Evolutionary conservation across 192 early-diverging fungal genomes (phyloP).

Genomic region (Thamnidium elegans): DNA sequence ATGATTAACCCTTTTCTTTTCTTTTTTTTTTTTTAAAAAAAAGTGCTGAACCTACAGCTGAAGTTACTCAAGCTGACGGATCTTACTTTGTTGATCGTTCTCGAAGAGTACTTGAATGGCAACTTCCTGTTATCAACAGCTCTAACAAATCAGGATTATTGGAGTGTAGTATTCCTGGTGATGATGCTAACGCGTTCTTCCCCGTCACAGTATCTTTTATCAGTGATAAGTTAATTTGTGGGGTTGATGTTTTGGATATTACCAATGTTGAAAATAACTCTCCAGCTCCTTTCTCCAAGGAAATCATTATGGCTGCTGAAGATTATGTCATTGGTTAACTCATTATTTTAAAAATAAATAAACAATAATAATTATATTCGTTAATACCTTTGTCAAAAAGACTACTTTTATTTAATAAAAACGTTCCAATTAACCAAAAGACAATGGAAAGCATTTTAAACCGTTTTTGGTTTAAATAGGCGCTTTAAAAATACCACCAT

Average conservation of each 20-base stretch:
- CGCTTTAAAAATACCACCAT: too few species aligned
- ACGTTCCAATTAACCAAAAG: too few species aligned
- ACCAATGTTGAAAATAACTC: conserved; percentile 52
- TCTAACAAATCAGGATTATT: conserved; percentile 76
- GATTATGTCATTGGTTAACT: conserved; percentile 71
- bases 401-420: too few species aligned
- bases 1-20: neutral
- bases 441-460: too few species aligned
- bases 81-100: conserved; percentile 74
- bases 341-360: too few species aligned
- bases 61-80: conserved; percentile 80
- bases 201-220: conserved; percentile 81
- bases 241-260: conserved; percentile 66
- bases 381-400: too few species aligned
- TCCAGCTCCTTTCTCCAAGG: conserved; percentile 68
- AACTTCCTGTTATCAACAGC: conserved; percentile 74
- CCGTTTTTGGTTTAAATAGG: too few species aligned
- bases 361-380: too few species aligned
- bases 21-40: neutral
- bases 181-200: conserved; percentile 81
- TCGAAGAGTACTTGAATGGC: conserved; percentile 78
- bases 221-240: conserved; percentile 68
- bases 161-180: conserved; percentile 78
- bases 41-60: conserved; percentile 43
- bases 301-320: conserved; percentile 67